Percentiles rank a stretch among this genome's conserved stretches.
Evolutionary conservation across 2,329 filamentous ascomycete species (phyloP).

Genomic region (Arthrobotrys entomopaga): DNA sequence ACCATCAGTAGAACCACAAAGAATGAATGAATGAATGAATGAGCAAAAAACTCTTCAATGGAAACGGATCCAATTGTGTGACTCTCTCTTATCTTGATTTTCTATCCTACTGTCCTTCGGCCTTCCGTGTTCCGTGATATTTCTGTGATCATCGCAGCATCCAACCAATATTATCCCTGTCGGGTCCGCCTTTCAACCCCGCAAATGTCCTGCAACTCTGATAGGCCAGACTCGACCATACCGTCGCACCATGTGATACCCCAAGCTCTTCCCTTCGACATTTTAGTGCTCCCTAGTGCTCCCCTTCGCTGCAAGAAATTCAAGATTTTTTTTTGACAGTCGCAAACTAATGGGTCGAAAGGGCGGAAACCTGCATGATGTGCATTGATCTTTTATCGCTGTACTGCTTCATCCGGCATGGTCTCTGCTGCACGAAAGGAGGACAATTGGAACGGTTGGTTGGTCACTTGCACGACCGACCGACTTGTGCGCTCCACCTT

Average conservation of each 20-base stretch:
- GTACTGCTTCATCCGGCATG: slow-evolving; percentile 24
- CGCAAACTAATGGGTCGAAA: not conserved
- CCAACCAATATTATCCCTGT: slow-evolving; percentile 26
- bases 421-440: slow-evolving; percentile 19
- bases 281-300: not conserved
- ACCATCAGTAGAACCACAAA: not conserved
- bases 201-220: slow-evolving; percentile 47
- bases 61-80: not conserved
- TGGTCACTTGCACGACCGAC: slow-evolving; percentile 52
- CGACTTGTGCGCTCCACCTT: slow-evolving; percentile 25
- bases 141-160: slow-evolving; percentile 24
- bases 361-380: slow-evolving; percentile 40
- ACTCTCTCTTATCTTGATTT: not conserved
- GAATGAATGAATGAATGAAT: too few species aligned
- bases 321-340: slow-evolving; percentile 19
- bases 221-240: slow-evolving; percentile 22
- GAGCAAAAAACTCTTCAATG: not conserved
- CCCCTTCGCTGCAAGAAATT: slow-evolving; percentile 5
- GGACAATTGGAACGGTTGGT: slow-evolving; percentile 6
- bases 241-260: slow-evolving; percentile 53
- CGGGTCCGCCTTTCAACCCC: slow-evolving; percentile 29
- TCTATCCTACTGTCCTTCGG: too few species aligned
- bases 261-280: slow-evolving; percentile 12
- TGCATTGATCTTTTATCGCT: not conserved
- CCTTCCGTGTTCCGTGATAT: slow-evolving; percentile 37